Base-by-base conservation (phyloP, 805 yeast species). In the Starmera caribaea region DNA sequence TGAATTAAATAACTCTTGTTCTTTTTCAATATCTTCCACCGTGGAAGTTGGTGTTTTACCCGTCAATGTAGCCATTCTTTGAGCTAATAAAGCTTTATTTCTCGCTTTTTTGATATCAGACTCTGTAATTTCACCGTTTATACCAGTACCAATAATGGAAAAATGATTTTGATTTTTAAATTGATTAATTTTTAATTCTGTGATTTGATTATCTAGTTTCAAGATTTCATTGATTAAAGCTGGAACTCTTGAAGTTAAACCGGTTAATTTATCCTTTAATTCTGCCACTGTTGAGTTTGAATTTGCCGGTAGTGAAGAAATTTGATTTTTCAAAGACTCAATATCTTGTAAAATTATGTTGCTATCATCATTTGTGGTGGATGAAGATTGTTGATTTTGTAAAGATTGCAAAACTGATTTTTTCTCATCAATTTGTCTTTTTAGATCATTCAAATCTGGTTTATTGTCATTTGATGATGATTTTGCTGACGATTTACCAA, bases 61-160 rank as follows among this genome's bases (percentile, higher is more conserved):
- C 0, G 97, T 89, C 51, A 90, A 71, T 4, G 90, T 86, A 26
- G 96, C 95, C 95, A 90, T 88, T 49, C 95, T 74, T 38, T 89
- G 84, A 46, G 79, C 78, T 49, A 92, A 67, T 41, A 79, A 63
- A 32, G 90, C 94, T 54, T 83, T 81, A 33, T 85, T 79, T 49
- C 74, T 80, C 32, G 90, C 92, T 50, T 83, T 82, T 46, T 83
- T 74, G 43, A 83, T 73, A 55, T 89, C 97, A 12, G 76, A 62
- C 21, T 85, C 96, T 3, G 97, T 89, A 8, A 87, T 74, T 43
- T 77, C 76, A 27, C 97, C 97, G 52, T 81, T 77, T 36, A 87
- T 81, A 8, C 97, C 97, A 6, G 92, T 75, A 5, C 96, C 97
- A 24, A 69, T 66, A 60, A 87, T 69, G 3, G 79, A 69, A 2